Evolutionary conservation across 2,329 filamentous ascomycete species (phyloP).

Genomic region (Sporothrix brasiliensis): DNA sequence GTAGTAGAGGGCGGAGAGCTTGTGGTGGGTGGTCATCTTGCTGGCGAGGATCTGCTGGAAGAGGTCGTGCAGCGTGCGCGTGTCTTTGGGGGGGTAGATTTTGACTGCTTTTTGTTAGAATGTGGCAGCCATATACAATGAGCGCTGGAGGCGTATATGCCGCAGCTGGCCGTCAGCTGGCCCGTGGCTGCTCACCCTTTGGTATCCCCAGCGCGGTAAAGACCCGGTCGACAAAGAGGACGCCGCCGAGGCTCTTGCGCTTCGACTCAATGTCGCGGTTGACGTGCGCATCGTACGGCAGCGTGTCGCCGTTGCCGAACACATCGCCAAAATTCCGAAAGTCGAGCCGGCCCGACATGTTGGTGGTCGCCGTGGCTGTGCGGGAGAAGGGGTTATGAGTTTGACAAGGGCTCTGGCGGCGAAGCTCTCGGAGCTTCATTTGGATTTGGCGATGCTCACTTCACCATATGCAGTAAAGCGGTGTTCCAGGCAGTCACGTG

Average conservation of each 20-base stretch:
- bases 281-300: slow-evolving; percentile 63
- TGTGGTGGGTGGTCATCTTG: slow-evolving; percentile 70
- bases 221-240: slow-evolving; percentile 79
- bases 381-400: not conserved
- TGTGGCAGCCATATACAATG: not conserved
- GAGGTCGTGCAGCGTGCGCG: slow-evolving; percentile 67
- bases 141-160: too few species aligned
- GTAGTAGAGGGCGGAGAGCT: slow-evolving; percentile 82
- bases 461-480: slow-evolving; percentile 18
- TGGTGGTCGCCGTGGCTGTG: not conserved
- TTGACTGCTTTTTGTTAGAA: slow-evolving; percentile 44
- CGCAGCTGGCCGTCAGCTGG: too few species aligned
- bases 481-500: slow-evolving; percentile 1
- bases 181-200: slow-evolving; percentile 55
- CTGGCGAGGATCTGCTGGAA: slow-evolving; percentile 70
- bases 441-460: not conserved
- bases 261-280: slow-evolving; percentile 66
- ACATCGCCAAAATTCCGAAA: slow-evolving; percentile 69
- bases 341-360: slow-evolving; percentile 51
- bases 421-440: slow-evolving; percentile 2
- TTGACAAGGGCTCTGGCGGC: not conserved
- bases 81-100: slow-evolving; percentile 73
- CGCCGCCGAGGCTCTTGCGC: slow-evolving; percentile 68
- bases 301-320: slow-evolving; percentile 63
- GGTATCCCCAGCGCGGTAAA: slow-evolving; percentile 69